Evolutionary conservation across 176 grass and related monocot species (phyloP).

Genomic region (Carex kokanica): DNA sequence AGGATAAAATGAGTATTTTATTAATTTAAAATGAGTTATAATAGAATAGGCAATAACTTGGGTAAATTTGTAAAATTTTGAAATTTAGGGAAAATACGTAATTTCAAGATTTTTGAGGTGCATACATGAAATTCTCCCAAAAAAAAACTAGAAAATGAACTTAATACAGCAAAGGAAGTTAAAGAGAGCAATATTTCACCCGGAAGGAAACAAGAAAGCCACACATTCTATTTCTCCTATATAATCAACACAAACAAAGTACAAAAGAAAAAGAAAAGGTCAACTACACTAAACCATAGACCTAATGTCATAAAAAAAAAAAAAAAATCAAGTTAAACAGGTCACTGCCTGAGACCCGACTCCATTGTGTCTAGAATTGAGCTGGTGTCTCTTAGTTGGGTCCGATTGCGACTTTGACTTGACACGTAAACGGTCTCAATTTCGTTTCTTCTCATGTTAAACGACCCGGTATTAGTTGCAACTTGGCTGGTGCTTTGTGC

Average conservation of each 20-base stretch:
- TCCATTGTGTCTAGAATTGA: conserved; percentile 42
- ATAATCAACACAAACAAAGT: not conserved
- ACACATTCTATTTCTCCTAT: not conserved
- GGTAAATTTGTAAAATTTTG: no score
- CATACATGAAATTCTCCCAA: no score
- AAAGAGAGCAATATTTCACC: not conserved
- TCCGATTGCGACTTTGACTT: conserved; percentile 27
- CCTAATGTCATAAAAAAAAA: not conserved
- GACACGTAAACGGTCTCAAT: conserved; percentile 40
- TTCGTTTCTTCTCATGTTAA: conserved; percentile 36
- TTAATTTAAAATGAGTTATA: no score
- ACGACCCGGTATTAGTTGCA: conserved; percentile 31
- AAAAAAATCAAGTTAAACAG: not conserved
- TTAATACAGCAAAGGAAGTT: not conserved
- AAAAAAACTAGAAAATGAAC: not conserved
- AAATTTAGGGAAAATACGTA: no score
- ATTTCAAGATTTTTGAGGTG: no score
- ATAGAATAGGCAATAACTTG: no score
- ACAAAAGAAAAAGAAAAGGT: not conserved
- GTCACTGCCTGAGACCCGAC: conserved; percentile 40
- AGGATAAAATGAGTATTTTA: no score
- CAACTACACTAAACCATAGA: conserved; percentile 13
- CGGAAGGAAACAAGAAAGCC: not conserved
- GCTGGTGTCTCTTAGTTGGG: conserved; percentile 39
- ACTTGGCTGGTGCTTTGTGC: conserved; percentile 27